Evolutionary conservation across 2,329 filamentous ascomycete genomes (phyloP), one percentile per base, ranked within the genome.

Genomic region (Didymella exigua): DNA sequence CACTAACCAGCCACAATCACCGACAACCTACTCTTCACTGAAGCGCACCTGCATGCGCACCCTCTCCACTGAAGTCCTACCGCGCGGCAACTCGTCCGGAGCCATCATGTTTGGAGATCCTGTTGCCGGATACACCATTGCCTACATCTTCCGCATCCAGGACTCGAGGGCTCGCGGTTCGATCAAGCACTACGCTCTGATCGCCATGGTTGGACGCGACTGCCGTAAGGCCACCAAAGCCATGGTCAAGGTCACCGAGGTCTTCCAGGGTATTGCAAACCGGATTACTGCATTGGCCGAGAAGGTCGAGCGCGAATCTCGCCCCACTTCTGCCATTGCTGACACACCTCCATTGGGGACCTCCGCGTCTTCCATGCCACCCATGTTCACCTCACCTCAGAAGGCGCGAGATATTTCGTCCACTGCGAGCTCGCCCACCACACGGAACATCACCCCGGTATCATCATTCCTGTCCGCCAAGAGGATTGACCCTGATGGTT

Each of bases 391-490:
- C 7, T 67, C 69, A 3, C 66, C 68, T 0, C 70, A 67, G 27
- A 70, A 67, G 46, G 67, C 68, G 6, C 62, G 65, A 9, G 49
- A 73, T 21, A 58, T 63, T 2, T 70, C 69, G 9, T 73, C 71
- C 0, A 62, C 60, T 8, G 58, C 68, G 5, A 72, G 67, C 55
- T 68, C 72, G 3, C 68, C 72, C 13, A 66, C 66, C 19, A 66
- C 66, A 37, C 73, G 77, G 51, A 79, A 78, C 54, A 82, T 83
- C 59, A 82, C 81, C 0, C 82, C 82, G 0, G 79, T 85, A 13
- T 84, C 82, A 2, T 84, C 82, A 1, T 86, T 86, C 67, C 73
- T 86, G 18, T 82, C 82, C 1, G 82, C 82, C 29, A 82, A 84
- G 42, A 78, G 77, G 30, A 72, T 83, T 21, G 83, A 85, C 58